Evolutionary conservation across 495 filamentous ascomycete genomes (phyloP).

Genomic region (Podospora fimiseda): DNA sequence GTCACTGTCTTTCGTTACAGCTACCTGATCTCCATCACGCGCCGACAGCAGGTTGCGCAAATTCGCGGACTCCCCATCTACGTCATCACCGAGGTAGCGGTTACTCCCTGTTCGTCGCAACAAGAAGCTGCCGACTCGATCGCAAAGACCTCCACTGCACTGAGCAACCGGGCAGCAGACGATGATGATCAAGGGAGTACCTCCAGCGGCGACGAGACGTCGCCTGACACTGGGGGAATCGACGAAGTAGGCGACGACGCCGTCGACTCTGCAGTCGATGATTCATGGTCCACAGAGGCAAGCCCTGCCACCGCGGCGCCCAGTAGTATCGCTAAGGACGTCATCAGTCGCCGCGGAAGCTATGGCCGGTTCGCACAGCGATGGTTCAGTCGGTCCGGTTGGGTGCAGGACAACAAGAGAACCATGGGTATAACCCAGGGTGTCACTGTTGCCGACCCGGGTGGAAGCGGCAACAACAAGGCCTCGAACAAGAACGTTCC

Average conservation of each 20-base stretch:
- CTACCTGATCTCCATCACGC: conserved; percentile 78
- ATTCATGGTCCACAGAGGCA: conserved; percentile 31
- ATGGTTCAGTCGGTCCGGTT: conserved; percentile 81
- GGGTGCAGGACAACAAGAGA: conserved; percentile 56
- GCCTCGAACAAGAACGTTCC: conserved; percentile 12
- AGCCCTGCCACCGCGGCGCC: conserved; percentile 29
- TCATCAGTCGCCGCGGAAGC: conserved; percentile 65
- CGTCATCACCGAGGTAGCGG: conserved; percentile 73
- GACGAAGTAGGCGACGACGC: conserved; percentile 23
- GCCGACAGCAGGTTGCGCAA: conserved; percentile 80
- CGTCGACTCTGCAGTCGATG: conserved; percentile 6
- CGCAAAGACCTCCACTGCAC: conserved; percentile 50
- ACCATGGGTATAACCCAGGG: conserved; percentile 51
- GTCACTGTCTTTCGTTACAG: conserved; percentile 63
- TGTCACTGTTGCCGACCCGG: conserved; percentile 6
- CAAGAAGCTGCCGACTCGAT: conserved; percentile 67
- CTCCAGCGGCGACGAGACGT: conserved; percentile 27
- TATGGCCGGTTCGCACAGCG: conserved; percentile 83
- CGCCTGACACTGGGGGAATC: conserved; percentile 19
- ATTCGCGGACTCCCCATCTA: conserved; percentile 78
- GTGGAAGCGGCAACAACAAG: conserved; percentile 9
- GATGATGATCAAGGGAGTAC: conserved; percentile 27
- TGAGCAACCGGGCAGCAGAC: conserved; percentile 29
- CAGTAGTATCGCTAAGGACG: conserved; percentile 70
- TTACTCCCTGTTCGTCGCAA: conserved; percentile 78